Evolutionary conservation across 305 asterid genomes (phyloP).

Genomic region (Fraxinus xanthoxyloides): DNA sequence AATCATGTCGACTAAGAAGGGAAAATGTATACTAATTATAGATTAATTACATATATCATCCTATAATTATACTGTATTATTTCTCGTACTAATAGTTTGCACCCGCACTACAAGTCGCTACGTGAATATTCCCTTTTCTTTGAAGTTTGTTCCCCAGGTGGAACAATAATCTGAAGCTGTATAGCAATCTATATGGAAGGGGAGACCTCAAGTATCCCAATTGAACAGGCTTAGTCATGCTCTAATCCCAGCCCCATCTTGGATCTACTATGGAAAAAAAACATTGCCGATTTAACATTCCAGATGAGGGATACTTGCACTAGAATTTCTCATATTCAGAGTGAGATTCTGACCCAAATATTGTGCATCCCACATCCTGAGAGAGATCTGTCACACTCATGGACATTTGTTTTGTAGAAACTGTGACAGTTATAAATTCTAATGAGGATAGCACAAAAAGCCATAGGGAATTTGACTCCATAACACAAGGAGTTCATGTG

Average conservation of each 20-base stretch:
- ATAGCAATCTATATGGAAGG: background rate
- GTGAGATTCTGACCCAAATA: background rate
- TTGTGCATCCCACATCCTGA: background rate
- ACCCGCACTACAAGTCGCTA: background rate
- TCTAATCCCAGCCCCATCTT: background rate
- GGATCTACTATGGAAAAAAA: background rate
- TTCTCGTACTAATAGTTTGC: background rate
- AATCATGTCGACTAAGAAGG: too few species aligned
- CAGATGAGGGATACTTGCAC: background rate
- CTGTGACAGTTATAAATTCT: background rate
- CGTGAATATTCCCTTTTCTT: background rate
- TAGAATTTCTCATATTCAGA: background rate
- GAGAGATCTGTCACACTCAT: background rate
- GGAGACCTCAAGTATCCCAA: background rate
- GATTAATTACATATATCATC: too few species aligned
- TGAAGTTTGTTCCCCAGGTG: background rate
- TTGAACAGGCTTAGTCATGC: background rate
- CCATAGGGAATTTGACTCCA: background rate
- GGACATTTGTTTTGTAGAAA: background rate
- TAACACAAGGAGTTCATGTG: background rate
- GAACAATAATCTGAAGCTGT: background rate
- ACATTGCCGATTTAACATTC: background rate
- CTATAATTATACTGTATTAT: too few species aligned
- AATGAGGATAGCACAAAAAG: background rate
- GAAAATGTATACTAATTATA: too few species aligned